Percentiles rank a stretch among this genome's conserved stretches.
Conservation (phyloP, 73 alveolate genomes). For the Breviolum minutum region DNA sequence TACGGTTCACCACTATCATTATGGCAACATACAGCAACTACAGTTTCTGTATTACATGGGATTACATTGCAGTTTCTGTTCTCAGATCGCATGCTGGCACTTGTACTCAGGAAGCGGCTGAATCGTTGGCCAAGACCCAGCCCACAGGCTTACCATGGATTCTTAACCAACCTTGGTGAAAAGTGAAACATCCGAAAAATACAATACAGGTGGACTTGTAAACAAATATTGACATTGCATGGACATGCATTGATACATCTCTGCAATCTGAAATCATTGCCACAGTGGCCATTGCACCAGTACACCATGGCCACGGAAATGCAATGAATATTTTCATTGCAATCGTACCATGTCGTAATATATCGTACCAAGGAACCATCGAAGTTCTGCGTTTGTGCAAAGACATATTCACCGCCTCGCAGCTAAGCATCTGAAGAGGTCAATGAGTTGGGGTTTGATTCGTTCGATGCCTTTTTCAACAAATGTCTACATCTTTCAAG, state of each 20-base stretch:
- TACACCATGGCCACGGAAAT: background rate
- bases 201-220: too few relatives aligned
- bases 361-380: slow-evolving; percentile 4
- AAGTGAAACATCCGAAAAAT: background rate
- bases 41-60: too few relatives aligned
- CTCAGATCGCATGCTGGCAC: background rate
- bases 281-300: background rate
- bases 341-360: background rate
- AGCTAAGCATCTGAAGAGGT: too few relatives aligned
- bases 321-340: background rate
- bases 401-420: slow-evolving; percentile 81
- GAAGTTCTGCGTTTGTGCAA: slow-evolving; percentile 89
- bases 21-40: too few relatives aligned
- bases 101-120: slow-evolving; percentile 7
- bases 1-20: too few relatives aligned
- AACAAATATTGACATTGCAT: background rate
- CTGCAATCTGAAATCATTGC: background rate
- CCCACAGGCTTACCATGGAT: slow-evolving; percentile 91
- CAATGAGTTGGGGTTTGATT: too few relatives aligned
- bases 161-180: slow-evolving; percentile 53
- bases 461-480: too few relatives aligned
- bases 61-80: background rate
- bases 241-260: background rate
- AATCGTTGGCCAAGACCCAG: slow-evolving; percentile 90
- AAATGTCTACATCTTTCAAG: too few relatives aligned